Evolutionary conservation across 2,329 filamentous ascomycete species (phyloP).

Genomic region (Neoarthrinium moseri): DNA sequence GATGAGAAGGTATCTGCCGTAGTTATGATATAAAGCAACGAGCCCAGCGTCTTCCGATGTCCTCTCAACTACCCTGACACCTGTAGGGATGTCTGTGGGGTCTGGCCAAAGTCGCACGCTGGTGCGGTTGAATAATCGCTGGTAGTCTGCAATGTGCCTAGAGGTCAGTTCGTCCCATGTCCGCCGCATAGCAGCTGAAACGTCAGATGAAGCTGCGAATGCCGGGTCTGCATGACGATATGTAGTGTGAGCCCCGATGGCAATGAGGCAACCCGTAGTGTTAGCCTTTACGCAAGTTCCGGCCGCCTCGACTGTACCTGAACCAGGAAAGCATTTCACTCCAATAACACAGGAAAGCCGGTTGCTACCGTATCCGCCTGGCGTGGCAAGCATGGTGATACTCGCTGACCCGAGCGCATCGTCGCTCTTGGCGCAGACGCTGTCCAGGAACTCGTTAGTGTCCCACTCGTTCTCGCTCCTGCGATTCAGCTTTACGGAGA

Average conservation of each 20-base stretch:
- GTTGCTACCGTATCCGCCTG: conserved; percentile 33
- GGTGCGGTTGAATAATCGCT: conserved; percentile 18
- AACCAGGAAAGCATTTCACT: conserved; percentile 8
- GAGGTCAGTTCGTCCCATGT: conserved; percentile 17
- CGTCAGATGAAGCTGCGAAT: conserved; percentile 22
- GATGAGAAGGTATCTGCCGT: conserved; percentile 18
- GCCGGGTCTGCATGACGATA: conserved; percentile 31
- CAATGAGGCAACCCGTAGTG: conserved; percentile 31
- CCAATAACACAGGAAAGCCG: conserved; percentile 29
- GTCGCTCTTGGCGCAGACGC: conserved; percentile 22
- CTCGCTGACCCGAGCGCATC: conserved; percentile 6
- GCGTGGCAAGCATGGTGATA: conserved; percentile 35
- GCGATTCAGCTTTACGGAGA: conserved; percentile 31
- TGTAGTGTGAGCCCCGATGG: conserved; percentile 37
- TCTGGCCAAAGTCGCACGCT: conserved; percentile 23
- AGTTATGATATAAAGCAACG: conserved; percentile 16
- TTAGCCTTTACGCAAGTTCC: conserved; percentile 35
- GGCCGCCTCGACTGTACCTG: conserved; percentile 27
- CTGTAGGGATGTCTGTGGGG: conserved; percentile 15
- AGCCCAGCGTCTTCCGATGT: conserved; percentile 19
- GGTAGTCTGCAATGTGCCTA: conserved; percentile 20
- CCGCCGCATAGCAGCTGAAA: conserved; percentile 16
- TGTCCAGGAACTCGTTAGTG: conserved; percentile 42
- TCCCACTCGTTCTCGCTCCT: conserved; percentile 41
- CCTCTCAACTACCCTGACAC: conserved; percentile 14